Evolutionary conservation across 495 filamentous ascomycete species (phyloP), one percentile per base, ranked within the genome.

Genomic region (Hypoxylon intermedium): DNA sequence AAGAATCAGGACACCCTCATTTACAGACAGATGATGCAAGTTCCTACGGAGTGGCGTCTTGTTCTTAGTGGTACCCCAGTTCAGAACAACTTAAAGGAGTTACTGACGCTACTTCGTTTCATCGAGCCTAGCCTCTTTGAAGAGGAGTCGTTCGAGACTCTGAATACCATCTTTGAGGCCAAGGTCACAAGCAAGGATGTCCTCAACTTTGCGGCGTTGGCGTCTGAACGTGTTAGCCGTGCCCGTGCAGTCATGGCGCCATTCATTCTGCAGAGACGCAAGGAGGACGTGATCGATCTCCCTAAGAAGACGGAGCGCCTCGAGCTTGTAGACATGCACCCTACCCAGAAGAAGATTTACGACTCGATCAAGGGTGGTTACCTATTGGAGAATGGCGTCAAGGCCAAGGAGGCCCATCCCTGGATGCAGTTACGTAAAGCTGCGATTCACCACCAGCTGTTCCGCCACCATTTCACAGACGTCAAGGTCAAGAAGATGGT

Each of bases 81-180:
- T 9, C 94, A 98, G 69, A 98, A 98, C 74, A 98, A 97, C 65
- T 82, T 98, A 4, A 89, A 90, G 68, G 94, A 98, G 72, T 82
- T 98, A 38, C 86, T 90, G 1, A 89, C 92, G 1, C 78, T 98
- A 13, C 84, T 98, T 2, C 88, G 87, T 1, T 98, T 98, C 67
- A 92, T 98, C 62, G 85, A 98, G 65, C 94, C 94, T 0, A 78
- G 83, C 6, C 78, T 97, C 2, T 98, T 98, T 72, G 72, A 79
- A 3, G 82, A 88, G 40, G 82, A 87, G 37, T 82, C 85, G 41
- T 75, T 77, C 26, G 89, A 93, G 2, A 85, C 92, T 44, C 74
- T 98, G 9, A 79, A 89, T 19, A 85, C 83, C 9, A 88, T 98
- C 40, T 98, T 98, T 73, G 90, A 89, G 56, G 88, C 93, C 67